Conservation (phyloP, 495 filamentous ascomycete species). For the Neurospora intermedia region DNA sequence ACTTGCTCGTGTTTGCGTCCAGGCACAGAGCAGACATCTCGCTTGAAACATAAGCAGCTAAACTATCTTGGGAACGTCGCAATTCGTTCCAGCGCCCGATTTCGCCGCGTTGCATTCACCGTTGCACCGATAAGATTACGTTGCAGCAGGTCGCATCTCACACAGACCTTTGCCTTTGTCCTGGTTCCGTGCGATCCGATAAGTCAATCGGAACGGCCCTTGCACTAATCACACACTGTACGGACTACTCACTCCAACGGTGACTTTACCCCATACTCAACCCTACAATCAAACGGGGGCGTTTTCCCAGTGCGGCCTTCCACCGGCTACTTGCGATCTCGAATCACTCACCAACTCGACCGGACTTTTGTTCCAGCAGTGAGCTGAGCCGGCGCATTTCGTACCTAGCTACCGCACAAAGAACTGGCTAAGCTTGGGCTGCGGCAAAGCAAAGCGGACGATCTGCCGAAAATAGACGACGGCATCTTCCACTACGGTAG, state of each 20-base stretch:
- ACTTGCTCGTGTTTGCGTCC: neutral
- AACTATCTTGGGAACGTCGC: neutral
- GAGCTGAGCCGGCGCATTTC: neutral
- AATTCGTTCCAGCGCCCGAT: neutral
- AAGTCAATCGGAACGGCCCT: neutral
- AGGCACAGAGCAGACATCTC: neutral
- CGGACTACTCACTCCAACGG: neutral
- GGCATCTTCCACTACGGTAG: slow-evolving; percentile 12
- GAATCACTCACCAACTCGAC: neutral
- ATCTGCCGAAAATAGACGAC: neutral
- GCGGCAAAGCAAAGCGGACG: neutral
- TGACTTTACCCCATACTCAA: neutral
- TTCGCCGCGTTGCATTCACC: neutral
- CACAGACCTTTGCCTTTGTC: neutral
- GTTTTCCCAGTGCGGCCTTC: neutral
- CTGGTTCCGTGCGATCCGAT: neutral
- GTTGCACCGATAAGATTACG: neutral
- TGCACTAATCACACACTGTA: neutral
- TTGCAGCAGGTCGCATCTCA: neutral
- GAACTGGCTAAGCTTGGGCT: neutral
- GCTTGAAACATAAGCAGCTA: neutral
- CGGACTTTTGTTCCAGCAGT: neutral
- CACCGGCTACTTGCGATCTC: neutral
- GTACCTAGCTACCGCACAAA: neutral
- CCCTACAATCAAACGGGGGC: neutral